These are phyloP conservation scores for Thelonectria discophora DNA, from an alignment of 2,329 filamentous ascomycete species.

Conservation along the genomic window DNA sequence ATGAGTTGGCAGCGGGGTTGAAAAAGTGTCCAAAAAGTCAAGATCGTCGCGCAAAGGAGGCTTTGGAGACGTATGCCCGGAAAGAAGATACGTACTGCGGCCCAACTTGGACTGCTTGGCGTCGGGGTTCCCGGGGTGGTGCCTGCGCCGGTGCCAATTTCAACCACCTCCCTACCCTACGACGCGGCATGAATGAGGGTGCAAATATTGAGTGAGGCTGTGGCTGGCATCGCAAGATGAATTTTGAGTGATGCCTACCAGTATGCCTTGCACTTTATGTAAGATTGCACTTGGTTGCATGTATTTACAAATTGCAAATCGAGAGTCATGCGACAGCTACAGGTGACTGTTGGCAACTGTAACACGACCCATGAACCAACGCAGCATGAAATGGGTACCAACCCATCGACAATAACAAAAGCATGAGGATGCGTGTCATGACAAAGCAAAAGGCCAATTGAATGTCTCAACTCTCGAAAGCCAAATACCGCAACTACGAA, in stretches of 20 bases:
- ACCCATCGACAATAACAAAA: too few species aligned
- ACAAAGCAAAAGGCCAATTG: too few species aligned
- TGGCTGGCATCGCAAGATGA: too few species aligned
- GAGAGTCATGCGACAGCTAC: not conserved
- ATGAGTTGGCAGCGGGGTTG: slow-evolving; percentile 32
- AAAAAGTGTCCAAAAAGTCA: slow-evolving; percentile 2
- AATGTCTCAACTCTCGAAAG: too few species aligned
- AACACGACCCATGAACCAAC: not conserved
- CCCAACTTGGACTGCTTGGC: not conserved
- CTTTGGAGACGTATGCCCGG: slow-evolving; percentile 9
- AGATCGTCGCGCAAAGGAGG: slow-evolving; percentile 17
- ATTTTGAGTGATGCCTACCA: too few species aligned
- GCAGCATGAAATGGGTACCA: not conserved
- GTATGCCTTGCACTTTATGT: too few species aligned
- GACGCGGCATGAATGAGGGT: not conserved
- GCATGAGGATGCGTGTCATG: too few species aligned
- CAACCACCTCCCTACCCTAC: not conserved
- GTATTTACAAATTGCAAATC: not conserved
- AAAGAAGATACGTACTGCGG: slow-evolving; percentile 1
- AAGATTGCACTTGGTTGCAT: too few species aligned
- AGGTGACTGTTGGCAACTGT: not conserved
- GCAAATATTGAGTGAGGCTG: too few species aligned
- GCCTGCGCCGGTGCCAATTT: not conserved
- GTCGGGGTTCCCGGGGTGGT: not conserved
- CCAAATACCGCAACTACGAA: too few species aligned